phyloP scores from a whole-genome alignment of 331 rosid genomes.

The Quercus tomentella region DNA sequence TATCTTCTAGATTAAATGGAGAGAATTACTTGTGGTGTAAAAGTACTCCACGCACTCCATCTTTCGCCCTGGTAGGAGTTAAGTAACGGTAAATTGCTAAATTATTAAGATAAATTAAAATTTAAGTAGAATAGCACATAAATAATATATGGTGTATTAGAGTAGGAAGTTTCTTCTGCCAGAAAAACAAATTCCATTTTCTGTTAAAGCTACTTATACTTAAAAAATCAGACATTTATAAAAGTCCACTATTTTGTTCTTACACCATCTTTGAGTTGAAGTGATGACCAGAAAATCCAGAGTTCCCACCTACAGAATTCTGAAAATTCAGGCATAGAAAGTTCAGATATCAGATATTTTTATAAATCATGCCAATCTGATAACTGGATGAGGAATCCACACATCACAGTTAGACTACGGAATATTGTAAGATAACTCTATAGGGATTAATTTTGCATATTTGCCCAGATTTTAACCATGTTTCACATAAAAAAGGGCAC shows the following conservation, averaged over 20 bases:
- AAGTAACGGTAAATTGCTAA: not conserved
- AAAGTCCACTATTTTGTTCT: slow-evolving; percentile 19
- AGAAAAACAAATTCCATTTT: not conserved
- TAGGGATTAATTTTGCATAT: not conserved
- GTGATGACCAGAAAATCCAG: slow-evolving; percentile 87
- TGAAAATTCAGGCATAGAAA: slow-evolving; percentile 16
- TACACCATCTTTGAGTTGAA: slow-evolving; percentile 67
- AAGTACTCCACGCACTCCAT: slow-evolving; percentile 72
- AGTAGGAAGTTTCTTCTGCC: not conserved
- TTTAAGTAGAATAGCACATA: not conserved
- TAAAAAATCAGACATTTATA: not conserved
- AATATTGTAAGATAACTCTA: not conserved
- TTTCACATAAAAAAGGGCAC: not conserved
- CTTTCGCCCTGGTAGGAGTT: slow-evolving; percentile 50
- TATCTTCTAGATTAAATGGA: not conserved
- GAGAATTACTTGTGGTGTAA: slow-evolving; percentile 78
- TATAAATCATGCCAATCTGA: slow-evolving; percentile 7
- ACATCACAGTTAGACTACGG: not conserved
- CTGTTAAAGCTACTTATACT: not conserved
- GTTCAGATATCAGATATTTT: not conserved
- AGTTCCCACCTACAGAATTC: slow-evolving; percentile 92
- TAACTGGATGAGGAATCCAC: not conserved
- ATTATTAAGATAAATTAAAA: not conserved
- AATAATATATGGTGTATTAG: not conserved
- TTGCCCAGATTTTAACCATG: not conserved